Base-by-base conservation (phyloP, 495 filamentous ascomycete genomes). In the Chlorociboria aeruginascens region DNA sequence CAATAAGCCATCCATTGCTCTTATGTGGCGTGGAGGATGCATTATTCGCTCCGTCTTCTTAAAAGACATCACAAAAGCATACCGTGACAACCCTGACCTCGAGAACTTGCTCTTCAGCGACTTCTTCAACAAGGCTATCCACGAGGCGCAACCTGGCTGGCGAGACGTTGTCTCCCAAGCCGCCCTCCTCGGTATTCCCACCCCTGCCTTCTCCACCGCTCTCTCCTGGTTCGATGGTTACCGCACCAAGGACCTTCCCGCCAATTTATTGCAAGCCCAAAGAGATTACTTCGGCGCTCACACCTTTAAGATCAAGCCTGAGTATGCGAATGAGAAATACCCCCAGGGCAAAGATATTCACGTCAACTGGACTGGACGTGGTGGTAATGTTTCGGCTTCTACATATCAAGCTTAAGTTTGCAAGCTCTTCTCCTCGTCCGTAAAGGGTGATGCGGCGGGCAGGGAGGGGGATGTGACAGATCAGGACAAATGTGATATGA, bases 31-130 rank as follows among this genome's bases (percentile, higher is more conserved):
- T 66, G 92, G 92, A 70, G 92, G 92, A 50, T 98, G 92, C 81
- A 98, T 98, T 65, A 98, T 98, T 71, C 92, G 92, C 69, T 97
- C 93, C 53, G 92, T 98, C 64, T 98, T 98, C 87, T 73, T 98
- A 51, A 96, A 96, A 77, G 89, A 98, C 65, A 98, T 98, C 72
- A 98, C 93, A 53, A 81, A 81, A 47, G 92, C 92, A 40, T 98
- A 96, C 78, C 89, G 92, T 69, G 80, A 77, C 41, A 80, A 96
- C 74, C 85, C 89, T 42, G 86, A 98, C 49, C 82, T 98, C 40
- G 87, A 98, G 81, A 98, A 98, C 73, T 74, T 98, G 49, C 75
- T 98, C 54, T 98, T 97, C 69, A 85, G 95, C 63, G 86, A 94
- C 63, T 98, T 98, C 80, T 98, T 98, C 82, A 95, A 92, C 74